phyloP scores from a whole-genome alignment of 345 rosid species.

The Populus euphratica region DNA sequence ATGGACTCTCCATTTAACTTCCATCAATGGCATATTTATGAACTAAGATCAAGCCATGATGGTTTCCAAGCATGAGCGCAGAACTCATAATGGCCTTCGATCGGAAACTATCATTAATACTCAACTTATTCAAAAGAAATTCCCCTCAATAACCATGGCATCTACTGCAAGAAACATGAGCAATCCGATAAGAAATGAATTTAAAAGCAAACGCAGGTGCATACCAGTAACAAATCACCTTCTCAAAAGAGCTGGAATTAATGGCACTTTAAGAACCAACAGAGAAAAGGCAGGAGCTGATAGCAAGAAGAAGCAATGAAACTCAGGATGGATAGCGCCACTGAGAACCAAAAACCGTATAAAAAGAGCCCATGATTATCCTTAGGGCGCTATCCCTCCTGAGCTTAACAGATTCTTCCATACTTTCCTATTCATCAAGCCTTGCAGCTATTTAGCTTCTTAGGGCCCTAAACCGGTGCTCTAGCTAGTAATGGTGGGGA shows the following conservation, averaged over 20 bases:
- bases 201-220: background rate
- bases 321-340: conserved; percentile 87
- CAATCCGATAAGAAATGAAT: background rate
- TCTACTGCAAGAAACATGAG: background rate
- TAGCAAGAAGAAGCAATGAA: conserved; percentile 57
- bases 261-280: background rate
- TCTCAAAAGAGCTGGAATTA: background rate
- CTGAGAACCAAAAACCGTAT: background rate
- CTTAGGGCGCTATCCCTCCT: conserved; percentile 82
- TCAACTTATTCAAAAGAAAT: background rate
- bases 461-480: background rate
- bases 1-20: background rate
- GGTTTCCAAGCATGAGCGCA: background rate
- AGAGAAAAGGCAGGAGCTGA: background rate
- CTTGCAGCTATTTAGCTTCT: background rate
- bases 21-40: background rate
- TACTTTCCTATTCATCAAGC: conserved; percentile 13
- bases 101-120: background rate
- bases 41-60: background rate
- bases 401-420: conserved; percentile 69
- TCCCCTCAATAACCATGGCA: background rate
- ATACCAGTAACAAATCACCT: background rate
- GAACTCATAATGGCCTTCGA: background rate
- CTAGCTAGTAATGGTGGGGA: background rate
- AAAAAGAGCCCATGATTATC: background rate